Evolutionary conservation across 768 basidiomycete species (phyloP).

Genomic region (Pisolithus marmoratus): DNA sequence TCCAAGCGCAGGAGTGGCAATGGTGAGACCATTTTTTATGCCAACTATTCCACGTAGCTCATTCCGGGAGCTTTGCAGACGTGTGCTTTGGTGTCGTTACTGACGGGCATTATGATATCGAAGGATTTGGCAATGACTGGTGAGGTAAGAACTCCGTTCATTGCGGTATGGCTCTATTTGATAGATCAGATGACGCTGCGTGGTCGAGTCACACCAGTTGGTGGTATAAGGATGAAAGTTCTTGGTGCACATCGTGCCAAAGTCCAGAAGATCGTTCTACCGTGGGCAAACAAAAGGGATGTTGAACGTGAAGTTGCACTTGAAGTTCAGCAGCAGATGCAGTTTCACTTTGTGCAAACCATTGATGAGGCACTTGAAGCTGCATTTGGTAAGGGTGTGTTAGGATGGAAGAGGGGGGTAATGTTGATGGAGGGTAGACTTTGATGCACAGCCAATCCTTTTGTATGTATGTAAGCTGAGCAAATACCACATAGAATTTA

Average conservation of each 20-base stretch:
- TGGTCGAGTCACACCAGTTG: constrained; percentile 77
- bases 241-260: constrained; percentile 86
- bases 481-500: too few species aligned
- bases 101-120: constrained; percentile 71
- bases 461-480: too few species aligned
- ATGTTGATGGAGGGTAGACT: constrained; percentile 51
- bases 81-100: constrained; percentile 81
- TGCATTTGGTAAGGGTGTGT: constrained; percentile 67
- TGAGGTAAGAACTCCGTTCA: constrained; percentile 45
- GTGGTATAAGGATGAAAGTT: constrained; percentile 89
- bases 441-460: constrained; percentile 15
- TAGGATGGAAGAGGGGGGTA: constrained; percentile 57
- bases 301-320: constrained; percentile 79
- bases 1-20: constrained; percentile 84
- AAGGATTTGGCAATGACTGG: constrained; percentile 84
- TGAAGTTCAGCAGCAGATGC: constrained; percentile 68
- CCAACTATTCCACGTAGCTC: not conserved
- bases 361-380: constrained; percentile 78
- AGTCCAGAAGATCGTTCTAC: constrained; percentile 78
- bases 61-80: constrained; percentile 35
- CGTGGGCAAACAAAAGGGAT: constrained; percentile 80
- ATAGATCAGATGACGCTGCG: constrained; percentile 65
- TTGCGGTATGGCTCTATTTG: not conserved
- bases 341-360: constrained; percentile 76
- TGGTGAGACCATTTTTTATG: constrained; percentile 42